These are phyloP conservation scores for Bromus sterilis DNA, from an alignment of 176 grass and related monocot genomes.

Conservation along the genomic window DNA sequence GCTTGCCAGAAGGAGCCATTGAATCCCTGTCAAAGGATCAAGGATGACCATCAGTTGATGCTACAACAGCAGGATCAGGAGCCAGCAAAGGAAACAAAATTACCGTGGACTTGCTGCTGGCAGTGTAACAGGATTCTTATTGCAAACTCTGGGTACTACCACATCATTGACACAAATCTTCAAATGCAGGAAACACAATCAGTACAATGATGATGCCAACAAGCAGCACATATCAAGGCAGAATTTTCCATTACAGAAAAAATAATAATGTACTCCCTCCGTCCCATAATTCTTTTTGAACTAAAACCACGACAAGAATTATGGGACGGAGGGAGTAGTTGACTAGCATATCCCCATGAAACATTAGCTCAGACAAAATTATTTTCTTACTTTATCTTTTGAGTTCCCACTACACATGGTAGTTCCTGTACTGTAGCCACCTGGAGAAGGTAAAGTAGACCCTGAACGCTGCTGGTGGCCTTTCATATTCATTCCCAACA, in stretches of 20 bases:
- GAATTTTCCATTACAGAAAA: not conserved
- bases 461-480: constrained; percentile 31
- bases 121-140: constrained; percentile 20
- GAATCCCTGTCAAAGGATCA: constrained; percentile 32
- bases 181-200: constrained; percentile 12
- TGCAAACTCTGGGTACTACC: constrained; percentile 11
- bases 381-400: constrained; percentile 38
- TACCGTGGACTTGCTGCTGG: constrained; percentile 23
- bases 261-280: not conserved
- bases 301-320: too few relatives aligned
- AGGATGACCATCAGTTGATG: not conserved
- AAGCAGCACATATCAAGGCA: not conserved
- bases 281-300: too few relatives aligned
- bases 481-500: constrained; percentile 34
- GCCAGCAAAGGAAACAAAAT: constrained; percentile 6
- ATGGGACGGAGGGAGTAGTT: too few relatives aligned
- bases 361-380: not conserved
- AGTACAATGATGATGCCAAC: constrained; percentile 9
- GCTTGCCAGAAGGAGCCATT: constrained; percentile 14
- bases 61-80: not conserved
- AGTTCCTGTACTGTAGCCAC: constrained; percentile 17
- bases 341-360: not conserved
- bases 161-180: constrained; percentile 18
- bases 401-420: constrained; percentile 8
- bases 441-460: constrained; percentile 42